Evolutionary conservation across 2,329 filamentous ascomycete species (phyloP).

Genomic region (Chrysoporthe deuterocubensis): DNA sequence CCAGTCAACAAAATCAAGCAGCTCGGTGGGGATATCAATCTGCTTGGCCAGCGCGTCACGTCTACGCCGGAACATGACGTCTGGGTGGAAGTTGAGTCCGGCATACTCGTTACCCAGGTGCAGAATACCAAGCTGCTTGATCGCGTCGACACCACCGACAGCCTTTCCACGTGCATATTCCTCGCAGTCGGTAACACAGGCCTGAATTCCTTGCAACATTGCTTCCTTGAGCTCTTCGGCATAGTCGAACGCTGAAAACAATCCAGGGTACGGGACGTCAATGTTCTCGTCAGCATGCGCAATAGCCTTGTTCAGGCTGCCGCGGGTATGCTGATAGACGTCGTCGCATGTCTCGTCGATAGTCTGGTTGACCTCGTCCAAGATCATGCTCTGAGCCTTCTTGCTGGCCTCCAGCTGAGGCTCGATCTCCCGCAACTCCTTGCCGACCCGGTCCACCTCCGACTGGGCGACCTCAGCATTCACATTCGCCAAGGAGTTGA

Average conservation of each 20-base stretch:
- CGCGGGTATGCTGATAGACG: constrained; percentile 82
- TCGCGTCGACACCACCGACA: constrained; percentile 78
- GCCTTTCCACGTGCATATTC: constrained; percentile 81
- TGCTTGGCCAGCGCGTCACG: constrained; percentile 81
- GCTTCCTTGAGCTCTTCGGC: constrained; percentile 91
- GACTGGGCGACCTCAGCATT: constrained; percentile 86
- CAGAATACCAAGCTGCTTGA: constrained; percentile 85
- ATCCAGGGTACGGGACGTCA: constrained; percentile 82
- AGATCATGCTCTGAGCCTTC: constrained; percentile 77
- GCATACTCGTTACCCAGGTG: constrained; percentile 89
- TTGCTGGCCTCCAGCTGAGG: constrained; percentile 84
- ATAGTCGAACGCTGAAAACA: constrained; percentile 86
- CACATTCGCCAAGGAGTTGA: constrained; percentile 80
- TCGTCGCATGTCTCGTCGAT: constrained; percentile 86
- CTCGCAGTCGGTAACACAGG: constrained; percentile 79
- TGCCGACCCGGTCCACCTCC: constrained; percentile 81
- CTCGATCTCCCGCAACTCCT: constrained; percentile 80
- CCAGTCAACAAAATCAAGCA: constrained; percentile 93
- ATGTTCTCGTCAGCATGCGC: constrained; percentile 76
- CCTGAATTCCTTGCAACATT: constrained; percentile 86
- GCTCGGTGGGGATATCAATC: constrained; percentile 83
- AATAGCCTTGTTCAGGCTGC: constrained; percentile 76
- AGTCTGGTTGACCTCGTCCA: constrained; percentile 77
- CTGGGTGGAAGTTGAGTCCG: constrained; percentile 84
- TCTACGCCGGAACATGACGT: constrained; percentile 91